Percentiles rank a stretch among this genome's conserved stretches.
phyloP scores from a whole-genome alignment of 225 moss, liverwort and hornwort genomes.

The Anthoceros angustus region DNA sequence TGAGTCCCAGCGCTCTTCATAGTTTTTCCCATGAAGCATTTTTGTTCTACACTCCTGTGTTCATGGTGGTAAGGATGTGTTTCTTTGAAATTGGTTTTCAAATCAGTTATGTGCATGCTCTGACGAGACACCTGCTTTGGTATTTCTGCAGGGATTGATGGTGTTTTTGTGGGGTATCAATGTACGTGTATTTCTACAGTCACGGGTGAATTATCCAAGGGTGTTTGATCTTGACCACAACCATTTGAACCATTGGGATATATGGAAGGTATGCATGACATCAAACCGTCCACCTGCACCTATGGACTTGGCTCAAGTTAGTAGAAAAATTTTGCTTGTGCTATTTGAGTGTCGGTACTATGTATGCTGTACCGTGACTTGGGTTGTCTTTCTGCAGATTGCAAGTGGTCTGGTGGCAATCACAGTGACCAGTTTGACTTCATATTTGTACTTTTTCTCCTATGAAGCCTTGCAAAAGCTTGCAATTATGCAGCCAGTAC shows the following conservation, averaged over 20 bases:
- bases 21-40: conserved; percentile 69
- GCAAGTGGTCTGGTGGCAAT: conserved; percentile 69
- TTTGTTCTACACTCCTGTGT: conserved; percentile 71
- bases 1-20: conserved; percentile 7
- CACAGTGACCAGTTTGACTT: conserved; percentile 73
- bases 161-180: conserved; percentile 93
- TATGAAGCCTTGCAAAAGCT: conserved; percentile 42
- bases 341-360: not conserved
- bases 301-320: not conserved
- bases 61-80: conserved; percentile 54
- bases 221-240: conserved; percentile 89
- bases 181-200: conserved; percentile 56
- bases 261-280: conserved; percentile 60
- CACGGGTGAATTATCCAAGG: conserved; percentile 59
- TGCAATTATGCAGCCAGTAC: conserved; percentile 92
- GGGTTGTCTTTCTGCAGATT: conserved; percentile 32
- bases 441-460: conserved; percentile 81
- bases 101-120: not conserved
- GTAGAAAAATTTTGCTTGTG: not conserved
- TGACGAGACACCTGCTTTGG: not conserved
- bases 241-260: conserved; percentile 71
- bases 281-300: no score
- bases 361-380: not conserved
- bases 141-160: conserved; percentile 64
- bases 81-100: not conserved